Evolutionary conservation across 805 yeast species (phyloP).

Genomic region (Zygoascus bituminiphila): DNA sequence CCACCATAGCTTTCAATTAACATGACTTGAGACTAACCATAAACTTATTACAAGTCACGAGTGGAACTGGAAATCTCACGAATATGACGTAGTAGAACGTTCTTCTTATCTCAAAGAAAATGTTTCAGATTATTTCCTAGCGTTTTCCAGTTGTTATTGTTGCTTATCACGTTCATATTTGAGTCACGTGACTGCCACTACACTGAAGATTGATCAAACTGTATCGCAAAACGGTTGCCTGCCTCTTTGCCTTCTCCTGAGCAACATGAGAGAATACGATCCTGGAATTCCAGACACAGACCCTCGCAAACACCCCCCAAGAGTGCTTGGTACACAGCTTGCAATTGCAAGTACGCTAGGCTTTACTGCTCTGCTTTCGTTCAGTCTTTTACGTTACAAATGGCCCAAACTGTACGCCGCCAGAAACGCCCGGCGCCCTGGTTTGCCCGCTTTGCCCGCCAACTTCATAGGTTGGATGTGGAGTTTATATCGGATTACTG

Average conservation of each 20-base stretch:
- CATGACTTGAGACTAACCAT: too few species aligned
- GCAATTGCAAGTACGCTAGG: conserved; percentile 66
- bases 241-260: neutral
- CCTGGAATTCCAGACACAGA: conserved; percentile 11
- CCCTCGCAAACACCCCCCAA: conserved; percentile 24
- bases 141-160: too few species aligned
- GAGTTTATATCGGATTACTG: conserved; percentile 54
- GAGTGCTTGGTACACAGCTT: conserved; percentile 73
- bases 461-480: conserved; percentile 78
- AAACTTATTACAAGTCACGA: too few species aligned
- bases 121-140: too few species aligned
- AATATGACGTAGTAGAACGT: too few species aligned
- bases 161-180: neutral
- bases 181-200: neutral
- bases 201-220: neutral
- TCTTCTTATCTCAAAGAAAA: too few species aligned
- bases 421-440: conserved; percentile 45
- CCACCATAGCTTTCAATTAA: too few species aligned
- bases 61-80: too few species aligned
- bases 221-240: neutral
- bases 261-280: conserved; percentile 7
- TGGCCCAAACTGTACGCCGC: conserved; percentile 85
- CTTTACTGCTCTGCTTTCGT: conserved; percentile 52
- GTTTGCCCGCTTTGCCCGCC: conserved; percentile 45
- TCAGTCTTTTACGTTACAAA: conserved; percentile 60